These are phyloP conservation scores for Eucalyptus erythrocorys DNA, from an alignment of 345 rosid genomes.

Conservation along the genomic window DNA sequence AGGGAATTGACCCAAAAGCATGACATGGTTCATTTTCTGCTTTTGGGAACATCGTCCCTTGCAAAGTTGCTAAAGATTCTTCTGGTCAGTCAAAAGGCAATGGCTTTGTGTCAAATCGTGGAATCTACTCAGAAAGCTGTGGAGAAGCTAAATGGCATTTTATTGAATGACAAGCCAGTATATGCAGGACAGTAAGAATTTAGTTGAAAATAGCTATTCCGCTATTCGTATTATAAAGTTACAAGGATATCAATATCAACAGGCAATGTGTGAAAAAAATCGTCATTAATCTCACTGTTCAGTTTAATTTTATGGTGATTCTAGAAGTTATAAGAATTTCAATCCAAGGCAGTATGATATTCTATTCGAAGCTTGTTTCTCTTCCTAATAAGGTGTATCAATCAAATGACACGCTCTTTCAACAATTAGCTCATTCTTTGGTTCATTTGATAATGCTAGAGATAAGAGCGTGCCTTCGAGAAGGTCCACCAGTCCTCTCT, in stretches of 20 bases:
- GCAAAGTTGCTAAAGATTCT: slow-evolving; percentile 78
- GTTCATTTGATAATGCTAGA: not conserved
- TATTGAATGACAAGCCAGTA: slow-evolving; percentile 84
- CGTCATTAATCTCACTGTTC: rapidly evolving
- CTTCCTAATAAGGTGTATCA: not conserved
- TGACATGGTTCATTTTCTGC: slow-evolving; percentile 61
- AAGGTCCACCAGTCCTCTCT: not conserved
- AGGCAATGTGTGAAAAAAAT: rapidly evolving
- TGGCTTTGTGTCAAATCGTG: slow-evolving; percentile 81
- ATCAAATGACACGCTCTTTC: not conserved
- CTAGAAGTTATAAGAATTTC: rapidly evolving
- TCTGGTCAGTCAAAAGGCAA: slow-evolving; percentile 86
- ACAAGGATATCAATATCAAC: not conserved
- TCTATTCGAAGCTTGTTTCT: not conserved
- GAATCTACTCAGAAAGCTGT: slow-evolving; percentile 71
- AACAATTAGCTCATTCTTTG: not conserved
- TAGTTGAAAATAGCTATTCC: not conserved
- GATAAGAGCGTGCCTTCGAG: not conserved
- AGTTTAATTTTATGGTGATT: rapidly evolving
- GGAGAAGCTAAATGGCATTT: slow-evolving; percentile 70
- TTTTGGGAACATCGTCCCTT: slow-evolving; percentile 71
- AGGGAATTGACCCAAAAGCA: slow-evolving; percentile 79
- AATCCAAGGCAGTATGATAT: not conserved
- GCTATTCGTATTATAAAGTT: rapidly evolving
- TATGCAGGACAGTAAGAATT: slow-evolving; percentile 26